Evolutionary conservation across 208 protist species (phyloP).

Genomic region (Trypanosoma vivax): DNA sequence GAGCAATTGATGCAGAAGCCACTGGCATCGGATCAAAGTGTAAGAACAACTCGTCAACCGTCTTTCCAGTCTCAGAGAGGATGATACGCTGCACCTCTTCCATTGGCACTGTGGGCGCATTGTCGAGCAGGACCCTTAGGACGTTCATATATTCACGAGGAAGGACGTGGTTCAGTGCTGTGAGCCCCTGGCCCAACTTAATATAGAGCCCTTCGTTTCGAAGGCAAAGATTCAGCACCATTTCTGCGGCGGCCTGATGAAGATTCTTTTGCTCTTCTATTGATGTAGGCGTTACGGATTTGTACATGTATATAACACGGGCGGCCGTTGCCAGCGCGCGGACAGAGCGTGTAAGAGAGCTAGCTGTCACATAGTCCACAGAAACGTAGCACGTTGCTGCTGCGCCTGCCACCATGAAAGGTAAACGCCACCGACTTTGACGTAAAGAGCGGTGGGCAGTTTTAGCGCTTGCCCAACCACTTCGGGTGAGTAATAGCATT

Average conservation of each 20-base stretch:
- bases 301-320: constrained; percentile 54
- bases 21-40: constrained; percentile 87
- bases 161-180: constrained; percentile 83
- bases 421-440: constrained; percentile 24
- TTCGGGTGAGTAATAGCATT: too few species aligned
- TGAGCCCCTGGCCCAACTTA: constrained; percentile 82
- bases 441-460: too few species aligned
- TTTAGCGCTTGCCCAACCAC: too few species aligned
- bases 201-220: constrained; percentile 87
- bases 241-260: constrained; percentile 35
- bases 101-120: constrained; percentile 47
- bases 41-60: constrained; percentile 72
- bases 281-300: constrained; percentile 46
- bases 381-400: constrained; percentile 18
- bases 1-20: constrained; percentile 92
- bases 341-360: constrained; percentile 59
- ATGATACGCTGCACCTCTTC: constrained; percentile 44
- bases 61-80: constrained; percentile 45
- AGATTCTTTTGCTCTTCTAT: constrained; percentile 47
- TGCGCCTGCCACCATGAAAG: constrained; percentile 18
- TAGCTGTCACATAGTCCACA: constrained; percentile 42
- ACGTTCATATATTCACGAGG: constrained; percentile 74
- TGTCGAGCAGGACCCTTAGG: constrained; percentile 68
- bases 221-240: constrained; percentile 53
- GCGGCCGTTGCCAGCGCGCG: constrained; percentile 34